Base-by-base conservation (phyloP, 202 grass and related monocot species). In the Elaeis oleifera region DNA sequence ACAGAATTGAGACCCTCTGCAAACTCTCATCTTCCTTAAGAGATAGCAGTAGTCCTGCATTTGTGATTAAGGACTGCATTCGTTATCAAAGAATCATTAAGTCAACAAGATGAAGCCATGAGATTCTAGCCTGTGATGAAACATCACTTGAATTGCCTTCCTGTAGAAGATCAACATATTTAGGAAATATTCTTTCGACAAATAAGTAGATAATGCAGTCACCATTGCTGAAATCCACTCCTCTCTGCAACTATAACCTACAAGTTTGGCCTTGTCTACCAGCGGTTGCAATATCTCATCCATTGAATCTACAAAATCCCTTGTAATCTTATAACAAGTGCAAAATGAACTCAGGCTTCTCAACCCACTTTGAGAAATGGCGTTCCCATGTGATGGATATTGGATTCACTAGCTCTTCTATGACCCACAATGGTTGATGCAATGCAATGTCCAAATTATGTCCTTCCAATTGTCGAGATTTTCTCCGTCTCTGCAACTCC, bases 171-270 rank as follows among this genome's bases (percentile, higher is more conserved):
- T 89, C 72, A 54, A 87, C 78, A 73, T 84, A 84, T 58, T 89
- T 89, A 3, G 82, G 85, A 78, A 99, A 94, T 57, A 82, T 78
- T 89, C 88, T 76, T 99, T 99, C 0, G 56, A 78, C 71, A 99
- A 80, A 80, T 86, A 99, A 70, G 81, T 86, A 28, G 73, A 86
- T 66, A 99, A 67, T 51, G 94, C 74, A 63, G 80, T 78, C 51
- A 87, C 80, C 6, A 88, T 84, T 72, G 82, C 74, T 27, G 80
- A 85, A 74, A 94, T 86, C 88, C 85, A 89, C 52, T 99, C 94
- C 69, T 99, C 94, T 81, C 94, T 84, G 76, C 85, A 99, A 78
- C 94, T 94, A 72, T 89, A 94, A 17, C 94, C 88, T 48, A 94
- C 39, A 87, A 99, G 85, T 64, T 86, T 87, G 25, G 88, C 94